phyloP scores from a whole-genome alignment of 176 grass and related monocot species.

The Typha latifolia region DNA sequence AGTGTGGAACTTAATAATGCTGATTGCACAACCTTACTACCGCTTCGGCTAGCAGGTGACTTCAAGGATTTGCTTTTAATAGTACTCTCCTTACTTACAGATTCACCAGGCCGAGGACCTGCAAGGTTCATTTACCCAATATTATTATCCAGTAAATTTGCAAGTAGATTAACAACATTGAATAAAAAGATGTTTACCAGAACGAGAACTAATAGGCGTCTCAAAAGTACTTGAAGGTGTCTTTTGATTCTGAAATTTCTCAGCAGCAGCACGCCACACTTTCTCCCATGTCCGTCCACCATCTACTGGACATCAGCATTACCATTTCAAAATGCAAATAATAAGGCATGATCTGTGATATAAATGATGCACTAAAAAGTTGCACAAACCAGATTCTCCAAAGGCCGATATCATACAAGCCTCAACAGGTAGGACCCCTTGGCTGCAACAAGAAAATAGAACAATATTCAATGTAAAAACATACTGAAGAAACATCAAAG shows the following conservation, averaged over 20 bases:
- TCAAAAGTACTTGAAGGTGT: slow-evolving; percentile 40
- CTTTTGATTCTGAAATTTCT: slow-evolving; percentile 72
- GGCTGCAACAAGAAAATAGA: slow-evolving; percentile 52
- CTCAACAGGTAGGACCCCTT: slow-evolving; percentile 80
- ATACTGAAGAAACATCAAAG: slow-evolving; percentile 19
- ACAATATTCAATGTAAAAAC: slow-evolving; percentile 9
- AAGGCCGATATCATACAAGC: slow-evolving; percentile 92
- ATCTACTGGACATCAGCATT: slow-evolving; percentile 26
- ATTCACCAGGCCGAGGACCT: slow-evolving; percentile 20
- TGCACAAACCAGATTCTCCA: slow-evolving; percentile 73
- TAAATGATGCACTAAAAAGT: slow-evolving; percentile 3
- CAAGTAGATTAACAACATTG: slow-evolving; percentile 1
- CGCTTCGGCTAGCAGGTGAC: slow-evolving; percentile 35
- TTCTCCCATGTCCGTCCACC: slow-evolving; percentile 64
- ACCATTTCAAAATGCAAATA: slow-evolving; percentile 12
- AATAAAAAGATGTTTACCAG: slow-evolving; percentile 37
- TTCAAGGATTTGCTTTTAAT: slow-evolving; percentile 22
- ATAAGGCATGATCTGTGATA: slow-evolving; percentile 1
- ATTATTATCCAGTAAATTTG: slow-evolving; percentile 10
- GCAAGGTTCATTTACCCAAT: slow-evolving; percentile 6
- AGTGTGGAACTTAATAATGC: slow-evolving; percentile 22
- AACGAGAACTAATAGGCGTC: slow-evolving; percentile 43
- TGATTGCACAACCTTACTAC: slow-evolving; percentile 38
- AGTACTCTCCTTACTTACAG: slow-evolving; percentile 21
- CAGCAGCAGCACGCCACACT: slow-evolving; percentile 53